phyloP scores from a whole-genome alignment of 108 stramenopile species.

The Cyclostephanos tholiformis region DNA sequence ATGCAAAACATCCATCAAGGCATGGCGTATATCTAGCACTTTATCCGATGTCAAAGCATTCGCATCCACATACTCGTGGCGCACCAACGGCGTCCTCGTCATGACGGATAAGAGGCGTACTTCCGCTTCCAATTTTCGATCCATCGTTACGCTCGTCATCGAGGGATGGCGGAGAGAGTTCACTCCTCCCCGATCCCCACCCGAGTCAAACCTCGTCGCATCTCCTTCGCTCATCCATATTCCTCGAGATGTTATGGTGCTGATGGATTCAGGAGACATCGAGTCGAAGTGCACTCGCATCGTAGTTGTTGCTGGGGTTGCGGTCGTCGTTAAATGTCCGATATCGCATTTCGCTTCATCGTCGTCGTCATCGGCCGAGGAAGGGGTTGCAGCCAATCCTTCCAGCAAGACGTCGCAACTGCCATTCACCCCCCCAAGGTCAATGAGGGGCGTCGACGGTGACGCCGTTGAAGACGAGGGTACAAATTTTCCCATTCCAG shows the following conservation, averaged over 20 bases:
- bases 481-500: background rate
- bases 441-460: slow-evolving; percentile 43
- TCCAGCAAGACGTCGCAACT: slow-evolving; percentile 71
- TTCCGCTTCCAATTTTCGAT: slow-evolving; percentile 87
- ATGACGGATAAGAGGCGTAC: slow-evolving; percentile 59
- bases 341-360: background rate
- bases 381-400: background rate
- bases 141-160: slow-evolving; percentile 62
- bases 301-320: background rate
- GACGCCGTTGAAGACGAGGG: background rate
- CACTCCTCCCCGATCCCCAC: background rate
- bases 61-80: slow-evolving; percentile 25
- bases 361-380: background rate
- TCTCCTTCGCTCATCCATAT: slow-evolving; percentile 1
- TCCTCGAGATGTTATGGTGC: slow-evolving; percentile 59
- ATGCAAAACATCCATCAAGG: slow-evolving; percentile 45
- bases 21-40: background rate
- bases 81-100: slow-evolving; percentile 2
- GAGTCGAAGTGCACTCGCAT: slow-evolving; percentile 78
- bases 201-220: background rate
- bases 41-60: slow-evolving; percentile 31
- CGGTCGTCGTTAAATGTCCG: slow-evolving; percentile 3
- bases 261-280: slow-evolving; percentile 71
- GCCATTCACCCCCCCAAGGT: slow-evolving; percentile 89
- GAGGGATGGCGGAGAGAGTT: background rate